phyloP scores from a whole-genome alignment of 225 moss, liverwort and hornwort species.

The Physcomitrellopsis africana region DNA sequence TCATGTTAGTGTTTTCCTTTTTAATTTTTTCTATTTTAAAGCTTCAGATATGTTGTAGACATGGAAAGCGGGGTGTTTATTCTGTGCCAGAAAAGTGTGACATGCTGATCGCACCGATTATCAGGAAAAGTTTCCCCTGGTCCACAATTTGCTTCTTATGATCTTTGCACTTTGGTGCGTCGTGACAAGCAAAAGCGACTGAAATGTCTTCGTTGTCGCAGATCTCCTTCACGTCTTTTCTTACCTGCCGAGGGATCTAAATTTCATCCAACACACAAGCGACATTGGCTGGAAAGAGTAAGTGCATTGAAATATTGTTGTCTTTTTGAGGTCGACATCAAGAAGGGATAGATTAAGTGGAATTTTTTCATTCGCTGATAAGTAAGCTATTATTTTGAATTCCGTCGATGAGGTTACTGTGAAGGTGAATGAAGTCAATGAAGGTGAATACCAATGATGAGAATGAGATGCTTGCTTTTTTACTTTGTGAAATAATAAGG shows the following conservation, averaged over 20 bases:
- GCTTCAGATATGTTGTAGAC: neutral
- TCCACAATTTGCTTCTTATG: neutral
- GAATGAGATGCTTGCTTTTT: neutral
- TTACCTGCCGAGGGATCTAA: constrained; percentile 83
- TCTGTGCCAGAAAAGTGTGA: neutral
- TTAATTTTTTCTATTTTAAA: neutral
- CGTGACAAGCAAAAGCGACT: neutral
- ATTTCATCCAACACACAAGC: constrained; percentile 94
- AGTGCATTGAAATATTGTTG: constrained; percentile 19
- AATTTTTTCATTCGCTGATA: neutral
- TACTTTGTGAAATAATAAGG: neutral
- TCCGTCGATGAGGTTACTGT: neutral
- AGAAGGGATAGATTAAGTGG: neutral
- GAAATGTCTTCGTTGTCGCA: constrained; percentile 39
- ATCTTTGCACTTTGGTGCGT: neutral
- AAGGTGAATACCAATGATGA: neutral
- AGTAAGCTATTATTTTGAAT: constrained; percentile 3
- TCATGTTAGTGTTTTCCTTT: neutral
- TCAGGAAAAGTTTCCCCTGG: neutral
- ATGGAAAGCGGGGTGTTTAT: neutral
- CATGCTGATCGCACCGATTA: neutral
- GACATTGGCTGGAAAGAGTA: constrained; percentile 99
- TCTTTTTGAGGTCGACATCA: constrained; percentile 4
- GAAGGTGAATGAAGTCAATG: neutral
- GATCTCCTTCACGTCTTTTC: constrained; percentile 95